A percentile compares a stretch with the other conserved stretches of the same genome.
These are phyloP conservation scores for Agaricales sp. DNA, from an alignment of 1,284 basidiomycete genomes.

Conservation along the genomic window DNA sequence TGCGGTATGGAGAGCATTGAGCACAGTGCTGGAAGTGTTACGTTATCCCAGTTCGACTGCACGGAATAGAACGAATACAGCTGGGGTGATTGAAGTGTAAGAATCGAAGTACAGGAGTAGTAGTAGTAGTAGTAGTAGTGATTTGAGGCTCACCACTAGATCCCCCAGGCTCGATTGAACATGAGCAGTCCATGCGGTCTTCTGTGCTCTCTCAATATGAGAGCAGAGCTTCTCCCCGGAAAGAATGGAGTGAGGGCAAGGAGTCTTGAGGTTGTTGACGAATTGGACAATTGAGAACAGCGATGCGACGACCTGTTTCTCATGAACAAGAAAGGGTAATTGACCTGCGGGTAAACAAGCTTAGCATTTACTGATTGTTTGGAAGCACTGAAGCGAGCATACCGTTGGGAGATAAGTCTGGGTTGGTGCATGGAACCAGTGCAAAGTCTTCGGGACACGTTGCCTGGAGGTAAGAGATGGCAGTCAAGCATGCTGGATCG, in stretches of 20 bases:
- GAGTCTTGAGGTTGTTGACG: conserved; percentile 33
- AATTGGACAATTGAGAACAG: conserved; percentile 56
- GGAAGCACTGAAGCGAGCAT: conserved; percentile 21
- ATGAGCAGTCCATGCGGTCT: conserved; percentile 52
- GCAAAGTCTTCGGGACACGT: conserved; percentile 52
- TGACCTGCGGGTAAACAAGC: conserved; percentile 34
- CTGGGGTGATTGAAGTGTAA: no score
- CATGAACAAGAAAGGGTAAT: conserved; percentile 59
- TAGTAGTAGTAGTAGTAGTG: no score
- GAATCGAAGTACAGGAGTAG: conserved; percentile 7
- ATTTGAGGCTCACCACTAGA: conserved; percentile 57
- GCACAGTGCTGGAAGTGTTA: conserved; percentile 44
- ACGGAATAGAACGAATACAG: conserved; percentile 52
- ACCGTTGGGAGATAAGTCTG: conserved; percentile 72
- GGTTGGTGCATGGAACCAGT: conserved; percentile 51
- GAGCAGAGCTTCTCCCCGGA: conserved; percentile 29
- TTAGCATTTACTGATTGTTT: not conserved
- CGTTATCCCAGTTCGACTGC: conserved; percentile 46
- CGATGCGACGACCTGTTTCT: conserved; percentile 35
- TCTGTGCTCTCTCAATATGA: conserved; percentile 36
- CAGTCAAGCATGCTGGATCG: conserved; percentile 53
- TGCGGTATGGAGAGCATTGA: conserved; percentile 55
- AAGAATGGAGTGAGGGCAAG: conserved; percentile 23
- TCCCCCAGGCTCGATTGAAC: conserved; percentile 58
- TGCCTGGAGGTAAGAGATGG: conserved; percentile 57